A percentile compares a stretch with the other conserved stretches of the same genome.
Conservation (phyloP, 805 yeast genomes). For the Blastobotrys parvus region DNA sequence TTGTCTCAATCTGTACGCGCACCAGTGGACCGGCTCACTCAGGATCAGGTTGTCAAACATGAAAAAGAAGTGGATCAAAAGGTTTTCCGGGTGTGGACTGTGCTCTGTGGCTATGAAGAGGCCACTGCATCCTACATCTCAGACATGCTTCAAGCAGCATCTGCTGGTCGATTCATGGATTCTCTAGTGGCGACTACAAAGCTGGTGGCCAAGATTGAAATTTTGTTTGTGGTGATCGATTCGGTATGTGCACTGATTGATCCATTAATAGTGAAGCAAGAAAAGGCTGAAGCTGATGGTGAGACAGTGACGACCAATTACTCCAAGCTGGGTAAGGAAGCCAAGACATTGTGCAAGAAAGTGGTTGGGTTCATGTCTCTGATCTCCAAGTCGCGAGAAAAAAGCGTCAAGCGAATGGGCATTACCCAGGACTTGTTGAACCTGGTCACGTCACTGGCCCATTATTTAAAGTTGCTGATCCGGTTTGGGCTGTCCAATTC, state of each 20-base stretch:
- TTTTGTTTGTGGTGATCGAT: slow-evolving; percentile 71
- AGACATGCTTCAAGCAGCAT: slow-evolving; percentile 80
- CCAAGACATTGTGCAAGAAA: slow-evolving; percentile 81
- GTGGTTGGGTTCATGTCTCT: slow-evolving; percentile 83
- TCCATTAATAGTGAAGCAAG: slow-evolving; percentile 12
- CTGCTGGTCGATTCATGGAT: slow-evolving; percentile 56
- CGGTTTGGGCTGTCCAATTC: slow-evolving; percentile 75
- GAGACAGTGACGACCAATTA: slow-evolving; percentile 7
- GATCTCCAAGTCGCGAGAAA: slow-evolving; percentile 44
- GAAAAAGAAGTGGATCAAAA: slow-evolving; percentile 60
- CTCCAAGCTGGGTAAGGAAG: slow-evolving; percentile 40
- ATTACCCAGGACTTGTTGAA: slow-evolving; percentile 45
- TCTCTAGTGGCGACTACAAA: slow-evolving; percentile 67
- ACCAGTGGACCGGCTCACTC: slow-evolving; percentile 8
- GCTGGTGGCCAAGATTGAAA: slow-evolving; percentile 64
- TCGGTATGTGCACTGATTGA: slow-evolving; percentile 29
- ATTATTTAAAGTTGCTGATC: slow-evolving; percentile 77
- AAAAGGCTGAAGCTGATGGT: slow-evolving; percentile 2
- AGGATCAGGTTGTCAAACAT: slow-evolving; percentile 21
- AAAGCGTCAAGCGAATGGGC: slow-evolving; percentile 17
- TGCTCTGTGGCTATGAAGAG: slow-evolving; percentile 83
- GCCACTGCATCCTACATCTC: slow-evolving; percentile 82
- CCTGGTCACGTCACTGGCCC: slow-evolving; percentile 85
- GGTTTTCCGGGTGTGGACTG: slow-evolving; percentile 68
- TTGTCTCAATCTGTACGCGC: slow-evolving; percentile 10